These are phyloP conservation scores for Boletellus ananas DNA, from an alignment of 768 basidiomycete species.

Conservation along the genomic window DNA sequence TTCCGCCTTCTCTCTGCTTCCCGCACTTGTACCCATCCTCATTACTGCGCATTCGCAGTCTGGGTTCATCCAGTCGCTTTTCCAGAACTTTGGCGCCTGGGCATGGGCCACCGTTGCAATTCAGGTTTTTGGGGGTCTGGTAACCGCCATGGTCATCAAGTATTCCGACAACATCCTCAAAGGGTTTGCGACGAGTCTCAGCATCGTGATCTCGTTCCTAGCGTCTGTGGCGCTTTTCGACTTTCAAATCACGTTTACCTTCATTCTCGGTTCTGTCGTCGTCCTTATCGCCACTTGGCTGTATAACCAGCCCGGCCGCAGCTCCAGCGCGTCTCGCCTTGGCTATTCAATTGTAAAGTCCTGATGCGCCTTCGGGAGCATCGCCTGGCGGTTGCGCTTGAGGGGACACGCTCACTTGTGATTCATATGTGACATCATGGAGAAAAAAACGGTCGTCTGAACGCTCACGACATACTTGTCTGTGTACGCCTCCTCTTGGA, in stretches of 20 bases:
- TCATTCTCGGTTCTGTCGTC: conserved; percentile 76
- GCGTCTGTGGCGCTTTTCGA: conserved; percentile 88
- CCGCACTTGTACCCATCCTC: conserved; percentile 77
- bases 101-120: conserved; percentile 88
- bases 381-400: not conserved
- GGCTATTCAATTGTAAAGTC: conserved; percentile 28
- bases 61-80: conserved; percentile 51
- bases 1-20: conserved; percentile 89
- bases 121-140: conserved; percentile 87
- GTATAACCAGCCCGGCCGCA: conserved; percentile 68
- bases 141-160: conserved; percentile 93
- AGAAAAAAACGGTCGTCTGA: conserved; percentile 2
- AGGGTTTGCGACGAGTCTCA: conserved; percentile 93
- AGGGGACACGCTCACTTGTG: not conserved
- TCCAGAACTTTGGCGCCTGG: conserved; percentile 85
- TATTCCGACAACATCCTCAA: conserved; percentile 90
- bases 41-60: conserved; percentile 42
- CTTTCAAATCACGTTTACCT: conserved; percentile 82
- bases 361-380: conserved; percentile 7
- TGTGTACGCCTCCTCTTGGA: conserved; percentile 20
- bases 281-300: conserved; percentile 90
- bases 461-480: conserved; percentile 19
- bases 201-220: conserved; percentile 92
- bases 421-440: conserved; percentile 2
- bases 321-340: conserved; percentile 28